These are phyloP conservation scores for Ceratobasidium sp. DNA, from an alignment of 1,284 basidiomycete species.

Conservation along the genomic window DNA sequence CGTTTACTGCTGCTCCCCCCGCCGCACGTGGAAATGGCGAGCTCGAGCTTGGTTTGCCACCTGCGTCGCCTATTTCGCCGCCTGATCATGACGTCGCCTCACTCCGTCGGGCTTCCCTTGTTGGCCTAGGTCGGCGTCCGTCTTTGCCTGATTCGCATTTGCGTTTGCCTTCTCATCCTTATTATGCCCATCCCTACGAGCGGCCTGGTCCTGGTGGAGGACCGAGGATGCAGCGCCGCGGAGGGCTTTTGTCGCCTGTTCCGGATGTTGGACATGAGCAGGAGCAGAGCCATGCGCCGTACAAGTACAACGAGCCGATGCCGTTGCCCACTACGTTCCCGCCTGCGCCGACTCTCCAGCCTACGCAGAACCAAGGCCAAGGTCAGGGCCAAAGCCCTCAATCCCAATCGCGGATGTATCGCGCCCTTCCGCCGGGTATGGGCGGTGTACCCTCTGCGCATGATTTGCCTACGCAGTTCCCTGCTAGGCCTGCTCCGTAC, in stretches of 20 bases:
- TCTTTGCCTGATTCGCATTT: constrained; percentile 39
- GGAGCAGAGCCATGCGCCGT: constrained; percentile 16
- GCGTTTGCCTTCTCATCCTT: constrained; percentile 25
- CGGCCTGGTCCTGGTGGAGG: background rate
- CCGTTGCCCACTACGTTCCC: constrained; percentile 22
- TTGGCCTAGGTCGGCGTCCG: constrained; percentile 29
- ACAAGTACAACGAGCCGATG: background rate
- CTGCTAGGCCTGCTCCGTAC: constrained; percentile 9
- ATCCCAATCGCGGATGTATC: constrained; percentile 7
- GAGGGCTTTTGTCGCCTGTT: constrained; percentile 27
- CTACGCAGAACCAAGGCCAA: background rate
- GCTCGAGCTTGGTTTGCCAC: constrained; percentile 15
- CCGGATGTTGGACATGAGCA: constrained; percentile 33
- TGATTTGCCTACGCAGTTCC: constrained; percentile 32
- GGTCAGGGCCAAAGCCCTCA: too few relatives aligned
- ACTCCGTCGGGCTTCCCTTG: constrained; percentile 17
- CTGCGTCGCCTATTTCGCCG: constrained; percentile 32
- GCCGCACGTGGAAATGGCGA: background rate
- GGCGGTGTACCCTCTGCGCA: constrained; percentile 30
- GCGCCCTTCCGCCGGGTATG: constrained; percentile 24
- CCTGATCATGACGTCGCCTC: constrained; percentile 39
- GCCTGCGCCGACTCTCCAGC: constrained; percentile 9
- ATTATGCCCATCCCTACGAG: constrained; percentile 14
- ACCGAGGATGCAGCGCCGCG: constrained; percentile 33
- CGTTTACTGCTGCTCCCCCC: constrained; percentile 16